Base-by-base conservation (phyloP, 176 grass and related monocot genomes). In the Juncus inflexus region DNA sequence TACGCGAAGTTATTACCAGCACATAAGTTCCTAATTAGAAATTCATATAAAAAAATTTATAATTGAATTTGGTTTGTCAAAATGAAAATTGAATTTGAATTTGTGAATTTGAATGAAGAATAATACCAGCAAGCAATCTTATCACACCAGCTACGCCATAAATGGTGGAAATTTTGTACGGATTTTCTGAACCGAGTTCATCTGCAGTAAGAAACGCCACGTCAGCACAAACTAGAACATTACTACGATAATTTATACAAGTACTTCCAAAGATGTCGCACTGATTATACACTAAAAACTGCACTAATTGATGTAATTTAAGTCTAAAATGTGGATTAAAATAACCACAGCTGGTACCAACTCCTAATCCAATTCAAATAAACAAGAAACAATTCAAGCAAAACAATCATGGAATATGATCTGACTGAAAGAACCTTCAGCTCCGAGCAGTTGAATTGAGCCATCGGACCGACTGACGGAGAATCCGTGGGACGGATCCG, bases 1-100 rank as follows among this genome's bases (percentile, higher is more conserved):
- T 86, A 61, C 58, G 76, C 72, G 87, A 89, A 65, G 94, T 97
- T 73, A 97, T 97, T 55, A 91, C 66, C 52, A 97, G 82, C 59
- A 97, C 38, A 47, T 97, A 97, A 56, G 62, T 82, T 78, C 94
- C 94, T 97, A 79, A 63, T 66, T 42, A 87, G 70, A 61, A 82
- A 79, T 62, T 5, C 52, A 58, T 63, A 55, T 37, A 71, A 77
- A 80, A 56, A 64, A 67, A 58, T 54, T 39, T 1, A 47, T 47
- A 47, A 47, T 47, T 5, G 43, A 47, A 47, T 47, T 47, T 5
- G 9, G 2, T 47, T 47, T 47, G 43, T 47, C 6, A 47, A 47
- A 47, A 6, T 47, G 43, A 47, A 47, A 28, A 28, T 28, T 28
- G 19, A 28, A 16, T 65, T 5, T 52, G 60, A 62, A 63, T 56